Evolutionary conservation across 2,329 filamentous ascomycete genomes (phyloP), one percentile per base, ranked within the genome.

Genomic region (Alternaria sp.): DNA sequence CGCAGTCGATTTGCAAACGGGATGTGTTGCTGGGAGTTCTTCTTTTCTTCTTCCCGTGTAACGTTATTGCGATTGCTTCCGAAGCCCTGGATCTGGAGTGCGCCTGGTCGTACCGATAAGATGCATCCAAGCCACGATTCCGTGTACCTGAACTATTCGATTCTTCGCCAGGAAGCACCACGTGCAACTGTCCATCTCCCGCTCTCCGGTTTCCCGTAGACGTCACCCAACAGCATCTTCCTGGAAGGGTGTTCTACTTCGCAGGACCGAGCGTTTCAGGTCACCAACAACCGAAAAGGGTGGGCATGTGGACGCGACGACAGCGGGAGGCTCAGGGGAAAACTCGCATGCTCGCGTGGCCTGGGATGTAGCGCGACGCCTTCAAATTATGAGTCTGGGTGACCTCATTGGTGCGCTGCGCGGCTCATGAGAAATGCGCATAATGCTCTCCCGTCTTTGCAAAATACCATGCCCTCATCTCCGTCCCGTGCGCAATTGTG

Each of bases 391-490:
- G 15, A 58, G 40, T 43, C 26, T n/a, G 40, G 10, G 26, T 40
- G 21, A 32, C 25, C 13, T 52, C 26, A 61, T 61, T 36, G 40
- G 59, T 49, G 26, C 54, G 23, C 26, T 28, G 30, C 26, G 43
- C 43, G 43, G 15, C 36, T 21, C 45, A 32, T 55, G 21, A 13
- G 60, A 49, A 30, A 28, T 19, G 17, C 25, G 13, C 12, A 46
- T 36, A 15, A 46, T 6, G 21, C 32, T 21, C 50, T 51, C 32
- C 15, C 57, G 54, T 25, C 36, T 51, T 26, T 43, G 32, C 36
- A 44, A 26, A 28, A 55, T 55, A 50, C 51, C 51, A 63, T 59
- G 26, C 17, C 28, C 17, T 60, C 61, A 63, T 63, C 19, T 63
- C 61, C 61, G 47, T 59, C 43, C 55, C 55, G 60, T 59, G 55